phyloP scores from a whole-genome alignment of 371 early-diverging fungal genomes.

The Rhizopus delemar region DNA sequence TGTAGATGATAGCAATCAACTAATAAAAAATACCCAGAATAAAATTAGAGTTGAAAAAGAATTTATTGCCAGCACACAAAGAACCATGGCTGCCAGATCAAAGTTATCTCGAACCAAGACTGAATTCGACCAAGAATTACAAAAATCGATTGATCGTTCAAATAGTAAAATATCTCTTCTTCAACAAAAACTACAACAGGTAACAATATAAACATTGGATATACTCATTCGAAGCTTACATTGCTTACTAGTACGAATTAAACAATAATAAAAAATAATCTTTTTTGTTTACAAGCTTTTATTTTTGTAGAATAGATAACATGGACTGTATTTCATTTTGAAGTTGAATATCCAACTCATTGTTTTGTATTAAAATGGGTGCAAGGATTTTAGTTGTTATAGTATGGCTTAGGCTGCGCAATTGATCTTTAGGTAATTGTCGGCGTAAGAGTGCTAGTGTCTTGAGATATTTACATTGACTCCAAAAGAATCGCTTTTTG shows the following conservation, averaged over 20 bases:
- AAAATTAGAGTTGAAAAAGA: constrained; percentile 19
- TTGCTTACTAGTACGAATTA: no score
- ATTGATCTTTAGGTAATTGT: constrained; percentile 25
- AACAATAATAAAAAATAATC: no score
- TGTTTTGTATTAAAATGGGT: constrained; percentile 30
- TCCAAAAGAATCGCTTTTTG: constrained; percentile 39
- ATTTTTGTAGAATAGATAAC: not conserved
- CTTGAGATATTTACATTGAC: constrained; percentile 46
- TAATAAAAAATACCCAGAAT: not conserved
- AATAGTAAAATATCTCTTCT: not conserved
- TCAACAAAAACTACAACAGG: not conserved
- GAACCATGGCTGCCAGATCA: constrained; percentile 14
- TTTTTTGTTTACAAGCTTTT: no score
- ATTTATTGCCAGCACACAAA: constrained; percentile 22
- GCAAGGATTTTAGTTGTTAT: constrained; percentile 29
- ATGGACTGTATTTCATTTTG: not conserved
- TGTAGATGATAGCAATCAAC: not conserved
- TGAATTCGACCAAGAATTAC: constrained; percentile 15
- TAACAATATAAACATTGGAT: not conserved
- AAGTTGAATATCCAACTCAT: not conserved
- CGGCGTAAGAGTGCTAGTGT: constrained; percentile 32
- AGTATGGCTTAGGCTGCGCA: constrained; percentile 23
- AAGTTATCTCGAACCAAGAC: constrained; percentile 4
- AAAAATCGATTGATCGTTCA: constrained; percentile 7
- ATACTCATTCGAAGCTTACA: no score